Evolutionary conservation across 2,329 filamentous ascomycete genomes (phyloP), one percentile per base, ranked within the genome.

Genomic region (Diplocarpon mali): DNA sequence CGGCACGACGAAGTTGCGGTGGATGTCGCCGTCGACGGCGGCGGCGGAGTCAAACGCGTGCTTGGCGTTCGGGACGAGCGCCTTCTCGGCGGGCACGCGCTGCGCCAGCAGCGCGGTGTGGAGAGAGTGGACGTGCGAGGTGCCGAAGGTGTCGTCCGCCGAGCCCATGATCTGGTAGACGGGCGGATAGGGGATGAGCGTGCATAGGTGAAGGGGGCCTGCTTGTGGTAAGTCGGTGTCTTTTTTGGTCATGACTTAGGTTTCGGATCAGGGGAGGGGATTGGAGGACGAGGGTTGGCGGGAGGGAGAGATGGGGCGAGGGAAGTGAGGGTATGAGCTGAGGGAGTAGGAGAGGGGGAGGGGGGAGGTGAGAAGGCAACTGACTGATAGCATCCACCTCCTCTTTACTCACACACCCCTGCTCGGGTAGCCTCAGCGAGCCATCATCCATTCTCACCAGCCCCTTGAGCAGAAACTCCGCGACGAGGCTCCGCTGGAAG

Each of bases 361-460:
- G 36, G n/a, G 24, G 17, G 36, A 28, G 5, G 17, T 29, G 14
- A 38, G 32, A 30, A 14, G 17, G 7, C 14, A n/a, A 40, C 46
- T 44, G 40, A 54, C 52, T 53, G 15, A 53, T 53, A 10, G 30
- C 44, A 24, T 54, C 46, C 15, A 53, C 40, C 20, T 53, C 52
- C 5, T 53, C 43, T 16, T 40, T 37, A 2, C n/a, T 30, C 15
- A 45, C 48, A 30, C 15, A 35, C 1, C 51, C 51, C 12, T 31
- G 37, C 28, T 46, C 41, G 9, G 51, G 51, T 6, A 53, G 34
- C 2, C n/a, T 17, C 24, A 51, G 30, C 10, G 38, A 15, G 2
- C 44, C 48, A 35, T 50, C 44, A 1, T 42, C 42, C 15, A 15
- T 29, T 13, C 40, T 41, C 13, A 48, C 32, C 7, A 53, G 32